phyloP scores from a whole-genome alignment of 2,329 filamentous ascomycete genomes.

The Polychaeton citri region DNA sequence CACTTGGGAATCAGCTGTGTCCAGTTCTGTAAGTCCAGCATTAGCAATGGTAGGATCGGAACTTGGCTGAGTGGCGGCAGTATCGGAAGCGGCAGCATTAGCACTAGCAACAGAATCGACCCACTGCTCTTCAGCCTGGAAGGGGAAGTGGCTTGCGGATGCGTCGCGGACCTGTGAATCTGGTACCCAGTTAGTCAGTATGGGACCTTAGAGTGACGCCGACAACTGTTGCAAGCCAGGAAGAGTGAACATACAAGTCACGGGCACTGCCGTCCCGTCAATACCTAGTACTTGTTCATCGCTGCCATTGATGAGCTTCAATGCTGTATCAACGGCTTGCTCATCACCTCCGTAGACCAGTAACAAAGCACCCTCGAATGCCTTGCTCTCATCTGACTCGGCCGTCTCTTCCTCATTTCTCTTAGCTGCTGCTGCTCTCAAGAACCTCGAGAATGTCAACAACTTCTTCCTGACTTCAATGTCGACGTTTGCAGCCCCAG shows the following conservation, averaged over 20 bases:
- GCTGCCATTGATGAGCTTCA: conserved; percentile 62
- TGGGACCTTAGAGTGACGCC: too few relatives aligned
- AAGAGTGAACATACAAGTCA: conserved; percentile 55
- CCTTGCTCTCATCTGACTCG: conserved; percentile 62
- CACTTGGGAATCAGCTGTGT: conserved; percentile 24
- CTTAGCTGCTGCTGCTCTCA: conserved; percentile 62
- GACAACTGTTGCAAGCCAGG: not conserved
- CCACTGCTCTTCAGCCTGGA: conserved; percentile 40
- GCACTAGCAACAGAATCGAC: conserved; percentile 35
- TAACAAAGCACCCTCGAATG: conserved; percentile 66
- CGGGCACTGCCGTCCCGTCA: conserved; percentile 48
- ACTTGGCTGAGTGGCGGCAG: conserved; percentile 11
- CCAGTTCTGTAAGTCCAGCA: conserved; percentile 55
- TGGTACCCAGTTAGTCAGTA: conserved; percentile 10
- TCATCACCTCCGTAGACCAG: conserved; percentile 69
- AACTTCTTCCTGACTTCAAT: conserved; percentile 47
- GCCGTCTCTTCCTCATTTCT: conserved; percentile 55
- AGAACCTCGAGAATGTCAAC: conserved; percentile 62
- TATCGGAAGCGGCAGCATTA: conserved; percentile 19
- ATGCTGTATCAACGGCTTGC: conserved; percentile 57
- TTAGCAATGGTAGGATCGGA: conserved; percentile 56
- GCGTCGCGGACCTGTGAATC: conserved; percentile 25
- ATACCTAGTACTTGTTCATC: conserved; percentile 55
- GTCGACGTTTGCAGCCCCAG: conserved; percentile 36
- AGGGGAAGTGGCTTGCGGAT: conserved; percentile 36